Base-by-base conservation (phyloP, 1,139 yeast species). In the Lodderomyces theae region DNA sequence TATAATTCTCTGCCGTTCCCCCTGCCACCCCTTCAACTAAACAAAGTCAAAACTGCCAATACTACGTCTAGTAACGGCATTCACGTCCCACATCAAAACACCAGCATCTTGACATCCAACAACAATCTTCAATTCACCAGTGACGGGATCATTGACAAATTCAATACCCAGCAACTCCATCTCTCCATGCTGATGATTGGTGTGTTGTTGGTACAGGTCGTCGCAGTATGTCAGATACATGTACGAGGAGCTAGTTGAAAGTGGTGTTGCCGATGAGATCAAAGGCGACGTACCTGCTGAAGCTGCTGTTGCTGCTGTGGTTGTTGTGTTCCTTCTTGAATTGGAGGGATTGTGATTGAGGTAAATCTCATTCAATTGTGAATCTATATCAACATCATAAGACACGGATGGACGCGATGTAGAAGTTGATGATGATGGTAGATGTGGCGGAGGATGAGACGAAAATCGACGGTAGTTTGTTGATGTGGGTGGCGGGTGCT, bases 51-150 rank as follows among this genome's bases (percentile, higher is more conserved):
- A 65, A 40, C 61, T 58, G 2, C 73, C 74, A 45, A 64, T 65
- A 43, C 74, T 66, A 45, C 74, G 58, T 41, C 77, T 53, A n/a
- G 67, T 69, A 29, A 57, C 51, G 17, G 60, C 60, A 44, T 72
- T 71, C 37, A 71, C 59, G 38, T 69, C 72, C 74, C 76, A 72
- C 38, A 58, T 52, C 37, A 70, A 48, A n/a, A 71, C 45, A 0
- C 77, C 77, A 4, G 72, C 74, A 41, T 64, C 67, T 44, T 70
- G 72, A 47, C 74, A 64, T 2, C 75, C 76, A 43, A 72, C 63
- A 19, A 63, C 53, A 32, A 72, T 55, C 42, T 63, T 64, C 35
- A 60, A 56, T 24, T 62, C 68, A 35, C 48, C 50, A 7, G 42
- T 37, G 9, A 24, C 30, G 13, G 33, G n/a, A 11, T 42, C 43